phyloP scores from a whole-genome alignment of 129 eudicot genomes.

The Sambucus nigra region DNA sequence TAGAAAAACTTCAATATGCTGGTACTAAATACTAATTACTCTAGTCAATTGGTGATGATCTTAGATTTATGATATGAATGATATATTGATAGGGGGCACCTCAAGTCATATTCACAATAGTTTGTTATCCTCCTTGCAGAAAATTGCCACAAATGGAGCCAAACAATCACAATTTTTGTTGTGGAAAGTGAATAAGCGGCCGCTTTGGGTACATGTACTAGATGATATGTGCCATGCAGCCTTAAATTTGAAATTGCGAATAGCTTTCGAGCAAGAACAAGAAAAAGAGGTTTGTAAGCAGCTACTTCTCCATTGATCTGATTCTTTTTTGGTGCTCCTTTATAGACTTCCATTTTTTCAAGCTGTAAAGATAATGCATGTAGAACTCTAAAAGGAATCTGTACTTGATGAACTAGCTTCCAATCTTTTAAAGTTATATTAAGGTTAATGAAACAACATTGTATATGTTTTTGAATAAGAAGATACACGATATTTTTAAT shows the following conservation, averaged over 20 bases:
- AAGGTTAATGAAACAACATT: too few species aligned
- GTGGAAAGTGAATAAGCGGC: constrained; percentile 55
- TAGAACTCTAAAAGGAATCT: too few species aligned
- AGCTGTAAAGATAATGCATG: too few species aligned
- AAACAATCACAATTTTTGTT: constrained; percentile 30
- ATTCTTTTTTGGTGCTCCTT: neutral
- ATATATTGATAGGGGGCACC: neutral
- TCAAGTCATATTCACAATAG: neutral
- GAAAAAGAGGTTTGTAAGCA: constrained; percentile 50
- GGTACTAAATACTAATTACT: too few species aligned
- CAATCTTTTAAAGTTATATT: too few species aligned
- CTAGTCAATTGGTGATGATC: too few species aligned
- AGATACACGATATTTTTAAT: too few species aligned
- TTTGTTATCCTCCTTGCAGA: constrained; percentile 31
- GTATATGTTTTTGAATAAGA: too few species aligned
- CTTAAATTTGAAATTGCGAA: constrained; percentile 60
- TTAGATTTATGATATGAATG: too few species aligned
- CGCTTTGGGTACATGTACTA: constrained; percentile 44
- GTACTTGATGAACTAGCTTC: too few species aligned
- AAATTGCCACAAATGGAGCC: constrained; percentile 23
- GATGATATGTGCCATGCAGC: constrained; percentile 96
- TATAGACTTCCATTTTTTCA: constrained; percentile 9
- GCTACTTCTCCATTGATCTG: neutral
- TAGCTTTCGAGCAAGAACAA: constrained; percentile 45
- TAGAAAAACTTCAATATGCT: too few species aligned